Conservation (phyloP, 306 rosid species). For the Betula pendula region DNA sequence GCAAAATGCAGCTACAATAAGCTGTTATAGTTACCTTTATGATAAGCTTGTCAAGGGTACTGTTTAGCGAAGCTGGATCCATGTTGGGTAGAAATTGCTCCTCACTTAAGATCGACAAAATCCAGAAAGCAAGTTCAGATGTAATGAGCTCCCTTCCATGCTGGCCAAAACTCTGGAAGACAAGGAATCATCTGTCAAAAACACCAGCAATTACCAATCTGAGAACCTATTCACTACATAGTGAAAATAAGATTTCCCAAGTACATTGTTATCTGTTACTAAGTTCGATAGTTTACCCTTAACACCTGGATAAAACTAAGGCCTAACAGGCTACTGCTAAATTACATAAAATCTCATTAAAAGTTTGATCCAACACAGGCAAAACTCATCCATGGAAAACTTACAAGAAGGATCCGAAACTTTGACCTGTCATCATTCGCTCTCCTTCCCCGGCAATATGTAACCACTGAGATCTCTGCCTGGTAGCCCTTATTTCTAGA, state of each 20-base stretch:
- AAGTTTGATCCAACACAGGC: conserved; percentile 1
- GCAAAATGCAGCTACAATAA: background rate
- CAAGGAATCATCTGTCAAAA: conserved; percentile 99
- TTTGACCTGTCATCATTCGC: conserved; percentile 55
- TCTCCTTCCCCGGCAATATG: conserved; percentile 58
- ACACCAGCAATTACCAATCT: conserved; percentile 85
- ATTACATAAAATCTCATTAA: conserved; percentile 5
- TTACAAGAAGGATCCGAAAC: conserved; percentile 91
- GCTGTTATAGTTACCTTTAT: conserved; percentile 60
- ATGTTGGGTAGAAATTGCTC: conserved; percentile 62
- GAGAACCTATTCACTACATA: conserved; percentile 68
- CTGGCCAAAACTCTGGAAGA: conserved; percentile 99
- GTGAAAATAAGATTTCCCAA: conserved; percentile 26
- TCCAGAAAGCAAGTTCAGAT: conserved; percentile 79
- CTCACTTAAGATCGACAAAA: conserved; percentile 76
- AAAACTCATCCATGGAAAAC: conserved; percentile 26
- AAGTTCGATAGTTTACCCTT: background rate
- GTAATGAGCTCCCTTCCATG: conserved; percentile 98
- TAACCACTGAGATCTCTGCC: conserved; percentile 73
- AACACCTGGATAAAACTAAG: conserved; percentile 1
- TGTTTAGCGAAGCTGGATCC: conserved; percentile 60
- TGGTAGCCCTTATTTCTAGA: conserved; percentile 73
- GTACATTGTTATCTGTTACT: background rate
- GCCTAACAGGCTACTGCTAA: conserved; percentile 10
- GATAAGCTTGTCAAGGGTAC: conserved; percentile 70